phyloP scores from a whole-genome alignment of 176 grass and related monocot species.

The Cymbopogon citratus region DNA sequence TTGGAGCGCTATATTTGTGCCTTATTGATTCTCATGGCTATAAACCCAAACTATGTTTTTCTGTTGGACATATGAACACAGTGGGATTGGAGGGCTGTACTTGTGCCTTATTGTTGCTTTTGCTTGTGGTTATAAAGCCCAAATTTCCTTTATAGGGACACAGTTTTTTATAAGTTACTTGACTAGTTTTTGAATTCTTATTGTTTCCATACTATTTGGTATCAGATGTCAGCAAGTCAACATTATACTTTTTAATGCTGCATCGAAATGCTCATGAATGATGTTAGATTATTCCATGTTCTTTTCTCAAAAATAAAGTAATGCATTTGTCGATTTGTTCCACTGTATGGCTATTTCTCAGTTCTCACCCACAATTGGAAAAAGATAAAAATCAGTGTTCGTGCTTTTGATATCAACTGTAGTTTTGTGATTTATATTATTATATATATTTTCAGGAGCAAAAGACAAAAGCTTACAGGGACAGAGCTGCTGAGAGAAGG shows the following conservation, averaged over 20 bases:
- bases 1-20: not conserved
- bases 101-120: not conserved
- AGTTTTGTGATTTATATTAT: constrained; percentile 9
- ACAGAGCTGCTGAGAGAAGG: constrained; percentile 89
- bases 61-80: not conserved
- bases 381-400: not conserved
- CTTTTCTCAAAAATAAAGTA: not conserved
- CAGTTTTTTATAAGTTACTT: not conserved
- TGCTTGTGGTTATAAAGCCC: not conserved
- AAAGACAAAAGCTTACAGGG: constrained; percentile 57
- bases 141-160: not conserved
- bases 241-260: not conserved
- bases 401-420: constrained; percentile 9
- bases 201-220: not conserved
- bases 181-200: not conserved
- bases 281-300: constrained; percentile 4
- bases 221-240: not conserved
- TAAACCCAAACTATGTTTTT: not conserved
- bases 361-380: not conserved
- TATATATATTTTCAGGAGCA: constrained; percentile 44
- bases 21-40: not conserved
- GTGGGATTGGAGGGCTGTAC: not conserved
- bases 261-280: not conserved
- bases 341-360: not conserved
- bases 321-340: not conserved